phyloP scores from a whole-genome alignment of 164 flowering plant species.

The Stephania cephalantha region DNA sequence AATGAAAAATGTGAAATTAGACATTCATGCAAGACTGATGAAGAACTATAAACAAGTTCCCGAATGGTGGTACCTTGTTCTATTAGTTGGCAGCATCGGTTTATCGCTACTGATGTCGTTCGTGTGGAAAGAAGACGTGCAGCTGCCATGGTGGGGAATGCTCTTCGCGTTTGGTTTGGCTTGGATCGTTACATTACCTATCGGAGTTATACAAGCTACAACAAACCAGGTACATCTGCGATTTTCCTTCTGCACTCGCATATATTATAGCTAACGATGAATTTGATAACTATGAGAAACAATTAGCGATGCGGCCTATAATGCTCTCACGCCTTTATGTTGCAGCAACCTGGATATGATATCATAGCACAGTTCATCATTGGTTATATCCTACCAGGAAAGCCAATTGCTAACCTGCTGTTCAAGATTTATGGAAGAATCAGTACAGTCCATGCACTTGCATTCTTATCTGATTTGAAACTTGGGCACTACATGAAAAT shows the following conservation, averaged over 20 bases:
- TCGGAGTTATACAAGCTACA: conserved; percentile 96
- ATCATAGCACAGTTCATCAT: conserved; percentile 92
- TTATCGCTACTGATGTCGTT: conserved; percentile 61
- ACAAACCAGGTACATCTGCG: conserved; percentile 67
- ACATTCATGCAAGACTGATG: conserved; percentile 58
- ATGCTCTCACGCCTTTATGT: not conserved
- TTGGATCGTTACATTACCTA: conserved; percentile 76
- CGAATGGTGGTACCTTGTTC: conserved; percentile 67
- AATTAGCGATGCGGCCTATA: not conserved
- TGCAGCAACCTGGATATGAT: conserved; percentile 98
- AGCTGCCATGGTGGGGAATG: conserved; percentile 94
- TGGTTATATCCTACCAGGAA: conserved; percentile 79
- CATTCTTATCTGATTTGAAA: conserved; percentile 90
- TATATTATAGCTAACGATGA: not conserved
- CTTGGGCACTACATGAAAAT: conserved; percentile 99
- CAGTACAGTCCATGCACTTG: conserved; percentile 85
- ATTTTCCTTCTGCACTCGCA: not conserved
- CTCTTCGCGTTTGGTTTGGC: conserved; percentile 80
- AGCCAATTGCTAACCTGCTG: conserved; percentile 84
- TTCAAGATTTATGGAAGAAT: conserved; percentile 97
- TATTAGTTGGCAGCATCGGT: conserved; percentile 50
- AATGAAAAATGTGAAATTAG: conserved; percentile 50
- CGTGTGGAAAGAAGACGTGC: conserved; percentile 68
- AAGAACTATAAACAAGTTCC: conserved; percentile 51
- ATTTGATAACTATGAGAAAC: not conserved